Percentiles rank a stretch among this genome's conserved stretches.
These are phyloP conservation scores for Botrytis tulipae DNA, from an alignment of 2,329 filamentous ascomycete species.

Conservation along the genomic window DNA sequence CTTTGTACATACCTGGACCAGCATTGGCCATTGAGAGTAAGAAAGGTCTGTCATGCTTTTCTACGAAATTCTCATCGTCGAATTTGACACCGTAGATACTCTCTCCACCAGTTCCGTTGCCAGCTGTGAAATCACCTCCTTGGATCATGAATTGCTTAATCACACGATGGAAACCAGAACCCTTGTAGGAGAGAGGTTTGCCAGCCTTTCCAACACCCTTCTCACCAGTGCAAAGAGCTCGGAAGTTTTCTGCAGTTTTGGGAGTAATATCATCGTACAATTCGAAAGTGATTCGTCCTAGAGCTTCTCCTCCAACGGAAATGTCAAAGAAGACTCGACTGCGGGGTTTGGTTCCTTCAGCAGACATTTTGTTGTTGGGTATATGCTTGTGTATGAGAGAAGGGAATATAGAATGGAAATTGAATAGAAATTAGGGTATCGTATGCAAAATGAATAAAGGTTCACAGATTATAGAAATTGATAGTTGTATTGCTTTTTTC, in stretches of 20 bases:
- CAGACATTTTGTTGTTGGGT: constrained; percentile 42
- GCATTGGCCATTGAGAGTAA: constrained; percentile 97
- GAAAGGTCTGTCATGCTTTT: constrained; percentile 91
- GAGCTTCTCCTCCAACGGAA: constrained; percentile 68
- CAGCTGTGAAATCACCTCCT: constrained; percentile 93
- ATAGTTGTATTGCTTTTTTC: constrained; percentile 6
- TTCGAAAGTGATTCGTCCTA: constrained; percentile 83
- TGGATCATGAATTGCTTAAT: constrained; percentile 99
- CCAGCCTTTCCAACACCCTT: constrained; percentile 80
- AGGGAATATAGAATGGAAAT: background rate
- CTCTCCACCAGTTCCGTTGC: constrained; percentile 93
- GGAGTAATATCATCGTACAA: constrained; percentile 76
- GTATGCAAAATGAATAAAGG: background rate
- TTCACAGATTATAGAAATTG: background rate
- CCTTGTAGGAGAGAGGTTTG: constrained; percentile 90
- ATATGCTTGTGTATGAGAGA: background rate
- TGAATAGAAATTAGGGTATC: background rate
- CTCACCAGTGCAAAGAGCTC: constrained; percentile 89
- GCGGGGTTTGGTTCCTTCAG: constrained; percentile 36
- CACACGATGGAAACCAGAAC: constrained; percentile 88
- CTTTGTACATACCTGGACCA: constrained; percentile 67
- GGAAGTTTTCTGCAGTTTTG: constrained; percentile 96
- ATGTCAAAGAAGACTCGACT: constrained; percentile 93
- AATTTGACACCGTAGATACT: constrained; percentile 98
- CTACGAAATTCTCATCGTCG: constrained; percentile 90